Conservation (phyloP, 73 alveolate genomes). For the Stentor roeselii region DNA sequence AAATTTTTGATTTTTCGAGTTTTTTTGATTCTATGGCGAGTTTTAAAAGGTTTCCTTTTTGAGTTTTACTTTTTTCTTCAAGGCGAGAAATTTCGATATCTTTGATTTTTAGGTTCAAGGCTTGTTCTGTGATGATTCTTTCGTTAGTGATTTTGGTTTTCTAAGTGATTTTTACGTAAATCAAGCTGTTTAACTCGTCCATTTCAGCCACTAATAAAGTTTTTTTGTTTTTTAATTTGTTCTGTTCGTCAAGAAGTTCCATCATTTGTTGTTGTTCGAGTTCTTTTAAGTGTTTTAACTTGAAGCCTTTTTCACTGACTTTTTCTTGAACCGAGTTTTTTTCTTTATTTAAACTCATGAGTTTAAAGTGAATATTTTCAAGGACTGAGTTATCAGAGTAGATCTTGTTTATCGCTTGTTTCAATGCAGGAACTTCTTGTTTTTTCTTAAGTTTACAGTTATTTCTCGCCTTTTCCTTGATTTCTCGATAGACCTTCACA, state of each 20-base stretch:
- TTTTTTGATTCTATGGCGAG: background rate
- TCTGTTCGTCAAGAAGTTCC: background rate
- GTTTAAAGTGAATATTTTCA: background rate
- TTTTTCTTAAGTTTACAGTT: background rate
- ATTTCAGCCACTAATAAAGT: background rate
- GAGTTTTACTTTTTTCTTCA: background rate
- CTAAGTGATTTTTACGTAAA: background rate
- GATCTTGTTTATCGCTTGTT: background rate
- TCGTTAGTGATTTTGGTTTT: background rate
- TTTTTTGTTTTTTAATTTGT: too few species aligned
- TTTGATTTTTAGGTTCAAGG: background rate
- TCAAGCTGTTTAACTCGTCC: background rate
- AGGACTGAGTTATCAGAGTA: background rate
- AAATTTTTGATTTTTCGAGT: too few species aligned
- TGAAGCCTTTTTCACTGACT: background rate
- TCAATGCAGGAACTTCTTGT: background rate
- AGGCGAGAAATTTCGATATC: background rate
- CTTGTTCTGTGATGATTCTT: background rate
- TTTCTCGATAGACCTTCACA: background rate
- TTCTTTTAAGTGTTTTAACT: background rate
- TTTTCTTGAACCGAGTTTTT: background rate
- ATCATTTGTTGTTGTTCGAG: background rate
- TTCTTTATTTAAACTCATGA: background rate
- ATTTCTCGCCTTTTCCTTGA: background rate
- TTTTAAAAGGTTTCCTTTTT: background rate